Evolutionary conservation across 2,329 filamentous ascomycete genomes (phyloP), one percentile per base, ranked within the genome.

Genomic region (Exophiala bonariae): DNA sequence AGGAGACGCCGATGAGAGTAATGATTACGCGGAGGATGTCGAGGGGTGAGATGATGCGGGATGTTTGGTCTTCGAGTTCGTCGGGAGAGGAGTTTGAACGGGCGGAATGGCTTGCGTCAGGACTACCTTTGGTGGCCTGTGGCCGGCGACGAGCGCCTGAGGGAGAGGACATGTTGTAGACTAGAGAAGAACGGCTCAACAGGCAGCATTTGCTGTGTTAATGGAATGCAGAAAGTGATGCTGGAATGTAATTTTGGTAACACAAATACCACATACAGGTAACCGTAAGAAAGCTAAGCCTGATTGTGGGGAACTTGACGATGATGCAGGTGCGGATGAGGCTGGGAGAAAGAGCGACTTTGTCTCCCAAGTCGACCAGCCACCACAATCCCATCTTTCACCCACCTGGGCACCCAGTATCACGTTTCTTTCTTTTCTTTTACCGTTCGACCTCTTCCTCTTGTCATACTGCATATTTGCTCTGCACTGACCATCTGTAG

Each of bases 11-110:
- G 26, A 85, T 56, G 11, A 91, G 66, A 44, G 87, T 87, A 23
- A 77, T 77, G 36, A 90, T 61, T 22, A 91, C 76, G 23, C 87
- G 84, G 49, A 89, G 67, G 43, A 87, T 66, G 64, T 92, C 88
- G 26, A 89, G 59, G 32, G 73, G 35, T 44, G 68, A 69, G 59
- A 74, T 70, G n/a, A 64, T 61, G n/a, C 47, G 41, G 11, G 47
- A 41, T 18, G 40, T 44, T 16, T 40, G 35, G 36, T 57, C 54
- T 39, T 58, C 56, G 14, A 44, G 18, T 18, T 54, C 53, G n/a
- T 37, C 45, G 19, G 47, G 17, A 3, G 20, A n/a, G 5, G 36
- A 23, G 10, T 46, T 22, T 39, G 11, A 18, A 11, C 26, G 18
- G 13, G 14, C 23, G 9, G 43, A 9, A 16, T 23, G 9, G 14